Conservation (phyloP, 73 alveolate genomes). For the Urostyla sp. region DNA sequence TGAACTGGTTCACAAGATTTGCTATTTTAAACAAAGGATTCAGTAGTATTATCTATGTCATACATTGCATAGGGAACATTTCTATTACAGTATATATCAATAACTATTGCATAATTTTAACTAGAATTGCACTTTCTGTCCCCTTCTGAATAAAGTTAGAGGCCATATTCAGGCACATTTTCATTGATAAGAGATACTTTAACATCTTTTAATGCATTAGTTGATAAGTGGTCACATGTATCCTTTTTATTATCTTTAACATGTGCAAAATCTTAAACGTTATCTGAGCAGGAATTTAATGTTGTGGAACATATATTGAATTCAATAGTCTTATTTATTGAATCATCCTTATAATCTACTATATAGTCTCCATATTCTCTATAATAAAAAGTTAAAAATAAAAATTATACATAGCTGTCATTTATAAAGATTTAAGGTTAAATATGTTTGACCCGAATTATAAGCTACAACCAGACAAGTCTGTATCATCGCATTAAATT, state of each 20-base stretch:
- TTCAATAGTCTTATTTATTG: background rate
- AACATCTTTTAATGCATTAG: constrained; percentile 7
- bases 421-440: constrained; percentile 1
- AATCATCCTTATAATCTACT: background rate
- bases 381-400: background rate
- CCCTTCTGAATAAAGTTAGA: background rate
- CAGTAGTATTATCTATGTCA: background rate
- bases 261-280: constrained; percentile 11
- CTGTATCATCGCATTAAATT: constrained; percentile 54
- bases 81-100: constrained; percentile 24
- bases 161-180: background rate
- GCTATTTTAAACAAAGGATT: background rate
- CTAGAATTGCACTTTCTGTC: constrained; percentile 15
- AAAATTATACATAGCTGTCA: background rate
- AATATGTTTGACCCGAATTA: constrained; percentile 7
- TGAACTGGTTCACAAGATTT: constrained; percentile 19
- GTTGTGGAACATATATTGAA: constrained; percentile 17
- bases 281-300: constrained; percentile 27
- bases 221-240: constrained; percentile 15
- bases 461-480: constrained; percentile 45
- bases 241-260: constrained; percentile 26
- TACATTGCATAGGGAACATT: constrained; percentile 10
- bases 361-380: constrained; percentile 31
- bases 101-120: background rate
- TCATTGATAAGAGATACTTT: background rate